Percentiles rank a stretch among this genome's conserved stretches.
phyloP scores from a whole-genome alignment of 116 monocot genomes.

The Posidonia oceanica region DNA sequence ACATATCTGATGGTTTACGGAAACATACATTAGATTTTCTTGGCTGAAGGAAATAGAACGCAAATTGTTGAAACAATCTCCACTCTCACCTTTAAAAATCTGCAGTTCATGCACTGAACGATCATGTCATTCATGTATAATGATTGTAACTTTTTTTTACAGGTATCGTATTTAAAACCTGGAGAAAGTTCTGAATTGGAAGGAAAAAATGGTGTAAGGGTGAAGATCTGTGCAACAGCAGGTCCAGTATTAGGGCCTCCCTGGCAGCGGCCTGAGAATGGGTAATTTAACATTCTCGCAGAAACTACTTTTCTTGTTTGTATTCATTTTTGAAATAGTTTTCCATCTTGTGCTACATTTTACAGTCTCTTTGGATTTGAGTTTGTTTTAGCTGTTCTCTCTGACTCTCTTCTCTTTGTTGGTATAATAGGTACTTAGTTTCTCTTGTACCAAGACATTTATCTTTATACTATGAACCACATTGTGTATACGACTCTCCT shows the following conservation, averaged over 20 bases:
- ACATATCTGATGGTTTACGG: no score
- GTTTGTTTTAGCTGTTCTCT: background rate
- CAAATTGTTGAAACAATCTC: no score
- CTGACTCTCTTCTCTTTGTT: background rate
- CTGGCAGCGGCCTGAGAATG: conserved; percentile 97
- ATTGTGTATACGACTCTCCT: conserved; percentile 56
- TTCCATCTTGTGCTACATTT: no score
- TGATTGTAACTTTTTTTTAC: conserved; percentile 3
- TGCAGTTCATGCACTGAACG: no score
- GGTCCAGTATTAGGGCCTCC: conserved; percentile 93
- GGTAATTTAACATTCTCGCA: conserved; percentile 25
- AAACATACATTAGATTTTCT: no score
- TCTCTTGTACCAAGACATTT: conserved; percentile 23
- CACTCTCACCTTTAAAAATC: no score
- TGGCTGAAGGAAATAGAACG: no score
- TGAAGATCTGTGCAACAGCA: conserved; percentile 62
- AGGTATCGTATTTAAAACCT: conserved; percentile 76
- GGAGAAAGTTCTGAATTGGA: conserved; percentile 57
- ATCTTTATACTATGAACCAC: conserved; percentile 85
- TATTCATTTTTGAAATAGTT: background rate
- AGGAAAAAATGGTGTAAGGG: conserved; percentile 39
- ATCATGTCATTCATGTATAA: no score
- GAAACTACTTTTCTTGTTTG: background rate
- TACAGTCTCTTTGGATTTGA: no score
- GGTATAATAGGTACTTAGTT: conserved; percentile 50